Evolutionary conservation across 257 asterid genomes (phyloP).

Genomic region (Catharanthus roseus): DNA sequence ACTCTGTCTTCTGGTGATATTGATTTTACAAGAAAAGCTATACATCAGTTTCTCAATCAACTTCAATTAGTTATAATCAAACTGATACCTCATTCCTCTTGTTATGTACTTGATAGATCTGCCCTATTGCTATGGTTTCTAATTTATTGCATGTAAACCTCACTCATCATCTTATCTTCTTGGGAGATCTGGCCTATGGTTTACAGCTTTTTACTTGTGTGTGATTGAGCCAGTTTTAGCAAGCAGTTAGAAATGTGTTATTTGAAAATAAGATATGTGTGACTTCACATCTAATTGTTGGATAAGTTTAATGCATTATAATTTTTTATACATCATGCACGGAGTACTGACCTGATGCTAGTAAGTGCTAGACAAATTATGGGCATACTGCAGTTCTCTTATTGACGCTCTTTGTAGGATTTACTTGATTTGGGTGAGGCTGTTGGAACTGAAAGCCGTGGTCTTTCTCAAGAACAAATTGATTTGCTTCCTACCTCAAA

Average conservation of each 20-base stretch:
- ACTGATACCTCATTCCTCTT: not conserved
- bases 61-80: not conserved
- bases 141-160: not conserved
- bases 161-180: not conserved
- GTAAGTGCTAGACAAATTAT: not conserved
- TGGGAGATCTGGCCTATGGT: not conserved
- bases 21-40: not conserved
- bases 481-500: slow-evolving; percentile 72
- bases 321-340: not conserved
- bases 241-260: not conserved
- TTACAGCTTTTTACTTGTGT: not conserved
- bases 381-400: not conserved
- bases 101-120: not conserved
- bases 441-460: slow-evolving; percentile 83
- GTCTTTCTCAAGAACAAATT: slow-evolving; percentile 73
- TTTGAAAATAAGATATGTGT: not conserved
- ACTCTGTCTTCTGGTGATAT: not conserved
- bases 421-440: slow-evolving; percentile 89
- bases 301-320: not conserved
- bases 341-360: not conserved
- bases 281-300: not conserved
- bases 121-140: not conserved
- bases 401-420: slow-evolving; percentile 37
- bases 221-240: not conserved
- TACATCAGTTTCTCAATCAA: not conserved